These are phyloP conservation scores for Diaporthe capsici DNA, from an alignment of 2,329 filamentous ascomycete species.

Conservation along the genomic window DNA sequence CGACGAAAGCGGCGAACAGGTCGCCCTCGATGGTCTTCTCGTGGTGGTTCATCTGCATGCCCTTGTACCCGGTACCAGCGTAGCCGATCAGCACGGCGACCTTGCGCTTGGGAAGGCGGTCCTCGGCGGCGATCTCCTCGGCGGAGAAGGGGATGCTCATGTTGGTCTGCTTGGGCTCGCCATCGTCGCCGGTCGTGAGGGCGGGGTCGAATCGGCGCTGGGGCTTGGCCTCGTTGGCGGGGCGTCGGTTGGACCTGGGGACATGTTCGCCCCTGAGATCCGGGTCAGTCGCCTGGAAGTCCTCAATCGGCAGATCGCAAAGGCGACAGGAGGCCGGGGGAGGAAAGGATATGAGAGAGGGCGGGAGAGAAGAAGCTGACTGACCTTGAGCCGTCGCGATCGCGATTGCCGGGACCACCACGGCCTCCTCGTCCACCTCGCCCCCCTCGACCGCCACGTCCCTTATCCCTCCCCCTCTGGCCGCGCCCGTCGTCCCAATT, in stretches of 20 bases:
- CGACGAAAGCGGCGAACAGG: slow-evolving; percentile 91
- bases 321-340: neutral
- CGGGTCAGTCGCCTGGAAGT: slow-evolving; percentile 13
- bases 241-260: slow-evolving; percentile 31
- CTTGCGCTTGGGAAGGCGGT: slow-evolving; percentile 92
- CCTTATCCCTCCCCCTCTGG: slow-evolving; percentile 23
- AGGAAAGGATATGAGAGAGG: neutral
- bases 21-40: slow-evolving; percentile 98
- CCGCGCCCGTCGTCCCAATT: slow-evolving; percentile 32
- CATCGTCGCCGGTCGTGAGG: slow-evolving; percentile 41
- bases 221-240: slow-evolving; percentile 24
- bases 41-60: slow-evolving; percentile 89
- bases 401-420: slow-evolving; percentile 20
- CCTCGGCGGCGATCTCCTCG: slow-evolving; percentile 90
- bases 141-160: slow-evolving; percentile 71
- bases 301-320: slow-evolving; percentile 3
- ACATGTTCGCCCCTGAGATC: slow-evolving; percentile 24
- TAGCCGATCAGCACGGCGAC: slow-evolving; percentile 97
- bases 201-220: slow-evolving; percentile 29
- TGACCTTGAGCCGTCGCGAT: slow-evolving; percentile 38
- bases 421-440: slow-evolving; percentile 23
- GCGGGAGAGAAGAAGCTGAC: neutral
- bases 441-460: slow-evolving; percentile 27
- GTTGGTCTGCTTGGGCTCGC: slow-evolving; percentile 62
- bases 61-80: slow-evolving; percentile 95